Percentiles rank a stretch among this genome's conserved stretches.
Evolutionary conservation across 164 flowering plant genomes (phyloP).

Genomic region (Malania oleifera): DNA sequence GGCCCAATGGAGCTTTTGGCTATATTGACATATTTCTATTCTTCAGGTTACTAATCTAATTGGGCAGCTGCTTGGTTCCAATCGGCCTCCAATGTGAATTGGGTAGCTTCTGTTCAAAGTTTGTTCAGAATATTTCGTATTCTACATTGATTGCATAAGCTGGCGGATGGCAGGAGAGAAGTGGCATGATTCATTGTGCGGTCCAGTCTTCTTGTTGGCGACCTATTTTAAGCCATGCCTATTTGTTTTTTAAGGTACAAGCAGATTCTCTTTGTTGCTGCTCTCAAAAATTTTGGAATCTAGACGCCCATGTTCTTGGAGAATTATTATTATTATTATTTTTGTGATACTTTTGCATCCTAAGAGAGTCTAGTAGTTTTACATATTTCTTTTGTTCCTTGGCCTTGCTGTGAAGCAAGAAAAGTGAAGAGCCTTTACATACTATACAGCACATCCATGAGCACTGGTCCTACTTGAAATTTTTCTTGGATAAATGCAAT

Average conservation of each 20-base stretch:
- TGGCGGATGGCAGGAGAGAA: background rate
- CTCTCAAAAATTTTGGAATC: background rate
- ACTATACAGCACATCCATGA: too few relatives aligned
- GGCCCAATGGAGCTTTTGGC: too few relatives aligned
- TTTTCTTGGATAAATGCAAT: too few relatives aligned
- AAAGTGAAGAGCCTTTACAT: too few relatives aligned
- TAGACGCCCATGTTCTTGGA: too few relatives aligned
- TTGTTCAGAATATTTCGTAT: background rate
- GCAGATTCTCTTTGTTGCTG: slow-evolving; percentile 5
- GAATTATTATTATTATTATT: too few relatives aligned
- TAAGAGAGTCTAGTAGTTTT: too few relatives aligned
- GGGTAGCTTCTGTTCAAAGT: background rate
- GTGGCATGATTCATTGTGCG: background rate
- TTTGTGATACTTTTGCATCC: too few relatives aligned
- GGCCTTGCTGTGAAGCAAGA: too few relatives aligned
- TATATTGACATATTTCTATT: background rate
- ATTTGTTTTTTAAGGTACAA: background rate
- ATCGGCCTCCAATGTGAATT: slow-evolving; percentile 59
- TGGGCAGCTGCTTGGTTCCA: slow-evolving; percentile 70
- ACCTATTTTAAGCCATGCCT: background rate
- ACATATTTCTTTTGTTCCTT: too few relatives aligned
- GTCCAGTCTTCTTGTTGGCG: background rate
- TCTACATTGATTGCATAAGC: background rate
- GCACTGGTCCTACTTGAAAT: too few relatives aligned
- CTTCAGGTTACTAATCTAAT: slow-evolving; percentile 67